These are phyloP conservation scores for Exidia glandulosa DNA, from an alignment of 768 basidiomycete genomes.

Conservation along the genomic window DNA sequence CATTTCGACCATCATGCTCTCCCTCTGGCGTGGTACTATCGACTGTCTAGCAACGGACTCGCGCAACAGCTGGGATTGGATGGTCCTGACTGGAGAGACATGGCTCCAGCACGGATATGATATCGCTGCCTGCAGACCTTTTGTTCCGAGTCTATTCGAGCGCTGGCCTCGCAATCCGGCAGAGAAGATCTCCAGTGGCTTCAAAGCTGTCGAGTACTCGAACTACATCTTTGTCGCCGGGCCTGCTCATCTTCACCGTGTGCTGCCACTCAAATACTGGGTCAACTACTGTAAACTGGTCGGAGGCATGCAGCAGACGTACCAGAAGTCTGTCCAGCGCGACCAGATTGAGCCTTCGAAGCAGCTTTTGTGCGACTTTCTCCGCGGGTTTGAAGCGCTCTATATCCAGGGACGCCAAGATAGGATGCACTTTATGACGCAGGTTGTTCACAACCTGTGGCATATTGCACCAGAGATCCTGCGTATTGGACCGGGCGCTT, in stretches of 20 bases:
- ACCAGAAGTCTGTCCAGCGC: slow-evolving; percentile 11
- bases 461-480: not conserved
- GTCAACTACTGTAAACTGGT: slow-evolving; percentile 25
- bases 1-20: no score
- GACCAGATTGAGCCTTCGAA: not conserved
- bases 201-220: slow-evolving; percentile 27
- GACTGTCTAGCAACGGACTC: slow-evolving; percentile 12
- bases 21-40: no score
- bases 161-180: slow-evolving; percentile 30
- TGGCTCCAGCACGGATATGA: slow-evolving; percentile 17
- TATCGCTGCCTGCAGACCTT: not conserved
- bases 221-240: slow-evolving; percentile 19
- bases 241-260: not conserved
- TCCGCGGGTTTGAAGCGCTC: not conserved
- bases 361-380: not conserved
- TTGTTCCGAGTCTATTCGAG: slow-evolving; percentile 10
- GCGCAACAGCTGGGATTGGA: slow-evolving; percentile 22
- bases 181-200: slow-evolving; percentile 29
- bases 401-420: not conserved
- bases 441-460: not conserved
- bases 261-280: slow-evolving; percentile 12
- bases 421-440: not conserved
- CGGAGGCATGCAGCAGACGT: slow-evolving; percentile 12
- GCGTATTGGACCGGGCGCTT: not conserved
- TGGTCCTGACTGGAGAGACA: slow-evolving; percentile 10